Evolutionary conservation across 176 grass and related monocot genomes (phyloP).

Genomic region (Musa beccarii): DNA sequence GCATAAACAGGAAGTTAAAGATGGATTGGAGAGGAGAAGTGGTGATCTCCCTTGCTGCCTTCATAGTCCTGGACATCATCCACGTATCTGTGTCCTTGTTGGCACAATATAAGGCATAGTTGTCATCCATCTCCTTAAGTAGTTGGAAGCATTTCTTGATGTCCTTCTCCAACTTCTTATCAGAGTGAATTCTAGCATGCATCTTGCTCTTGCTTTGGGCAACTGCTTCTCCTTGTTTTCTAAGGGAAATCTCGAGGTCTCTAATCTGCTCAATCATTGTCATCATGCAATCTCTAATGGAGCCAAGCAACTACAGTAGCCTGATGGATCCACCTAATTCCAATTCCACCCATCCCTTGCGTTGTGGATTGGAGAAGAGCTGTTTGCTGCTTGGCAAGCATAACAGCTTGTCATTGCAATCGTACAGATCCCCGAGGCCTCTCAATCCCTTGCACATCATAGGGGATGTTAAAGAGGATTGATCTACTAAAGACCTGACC

Average conservation of each 20-base stretch:
- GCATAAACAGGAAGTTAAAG: slow-evolving; percentile 6
- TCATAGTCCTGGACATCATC: background rate
- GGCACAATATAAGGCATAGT: background rate
- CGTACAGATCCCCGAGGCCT: background rate
- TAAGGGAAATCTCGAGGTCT: background rate
- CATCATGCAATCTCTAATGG: background rate
- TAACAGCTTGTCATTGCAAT: background rate
- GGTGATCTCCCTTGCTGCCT: slow-evolving; percentile 10
- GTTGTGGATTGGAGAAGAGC: background rate
- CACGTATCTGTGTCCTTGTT: background rate
- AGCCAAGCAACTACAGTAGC: background rate
- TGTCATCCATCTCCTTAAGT: slow-evolving; percentile 3
- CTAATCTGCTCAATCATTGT: slow-evolving; percentile 3
- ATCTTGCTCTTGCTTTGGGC: background rate
- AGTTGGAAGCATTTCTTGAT: background rate
- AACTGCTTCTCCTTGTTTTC: slow-evolving; percentile 3
- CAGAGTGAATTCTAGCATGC: background rate
- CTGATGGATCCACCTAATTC: slow-evolving; percentile 6
- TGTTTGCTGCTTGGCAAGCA: background rate
- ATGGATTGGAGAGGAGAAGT: background rate
- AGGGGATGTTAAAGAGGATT: background rate
- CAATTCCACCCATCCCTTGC: background rate
- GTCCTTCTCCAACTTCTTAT: background rate
- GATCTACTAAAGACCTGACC: background rate
- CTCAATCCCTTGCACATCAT: background rate